phyloP scores from a whole-genome alignment of 345 rosid species.

The Citrus sp. region DNA sequence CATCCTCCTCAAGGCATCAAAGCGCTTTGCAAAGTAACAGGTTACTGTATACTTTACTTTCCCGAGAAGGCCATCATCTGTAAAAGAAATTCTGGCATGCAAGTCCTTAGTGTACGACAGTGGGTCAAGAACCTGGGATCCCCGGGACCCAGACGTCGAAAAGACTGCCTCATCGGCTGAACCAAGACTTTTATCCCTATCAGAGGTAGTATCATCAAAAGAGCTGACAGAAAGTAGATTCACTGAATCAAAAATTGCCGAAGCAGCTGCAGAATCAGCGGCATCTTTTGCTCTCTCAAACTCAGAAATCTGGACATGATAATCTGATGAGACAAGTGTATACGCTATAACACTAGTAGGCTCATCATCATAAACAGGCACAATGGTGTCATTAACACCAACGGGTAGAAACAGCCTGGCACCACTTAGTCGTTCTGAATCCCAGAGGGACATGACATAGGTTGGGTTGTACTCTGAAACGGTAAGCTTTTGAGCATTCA shows the following conservation, averaged over 20 bases:
- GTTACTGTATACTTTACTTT: slow-evolving; percentile 75
- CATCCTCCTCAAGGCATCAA: slow-evolving; percentile 81
- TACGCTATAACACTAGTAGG: slow-evolving; percentile 89
- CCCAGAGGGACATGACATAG: slow-evolving; percentile 60
- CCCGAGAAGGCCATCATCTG: slow-evolving; percentile 66
- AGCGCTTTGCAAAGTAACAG: slow-evolving; percentile 84
- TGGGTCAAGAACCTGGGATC: slow-evolving; percentile 54
- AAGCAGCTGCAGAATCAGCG: slow-evolving; percentile 35
- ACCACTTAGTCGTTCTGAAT: slow-evolving; percentile 63
- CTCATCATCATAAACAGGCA: slow-evolving; percentile 91
- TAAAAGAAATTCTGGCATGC: slow-evolving; percentile 76
- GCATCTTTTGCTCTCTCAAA: slow-evolving; percentile 55
- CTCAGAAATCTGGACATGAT: slow-evolving; percentile 61
- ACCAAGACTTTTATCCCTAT: slow-evolving; percentile 41
- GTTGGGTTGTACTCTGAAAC: slow-evolving; percentile 58
- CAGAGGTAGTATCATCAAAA: slow-evolving; percentile 46
- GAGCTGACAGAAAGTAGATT: slow-evolving; percentile 50
- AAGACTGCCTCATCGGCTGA: slow-evolving; percentile 55
- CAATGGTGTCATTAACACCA: slow-evolving; percentile 61
- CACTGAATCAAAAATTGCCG: slow-evolving; percentile 54
- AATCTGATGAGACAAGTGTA: slow-evolving; percentile 70
- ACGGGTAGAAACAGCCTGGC: slow-evolving; percentile 74
- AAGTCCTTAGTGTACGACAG: slow-evolving; percentile 51
- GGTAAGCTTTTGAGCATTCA: slow-evolving; percentile 48
- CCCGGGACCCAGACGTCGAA: slow-evolving; percentile 29